A percentile compares a stretch with the other conserved stretches of the same genome.
phyloP scores from a whole-genome alignment of 768 basidiomycete genomes.

The Mycena galericulata region DNA sequence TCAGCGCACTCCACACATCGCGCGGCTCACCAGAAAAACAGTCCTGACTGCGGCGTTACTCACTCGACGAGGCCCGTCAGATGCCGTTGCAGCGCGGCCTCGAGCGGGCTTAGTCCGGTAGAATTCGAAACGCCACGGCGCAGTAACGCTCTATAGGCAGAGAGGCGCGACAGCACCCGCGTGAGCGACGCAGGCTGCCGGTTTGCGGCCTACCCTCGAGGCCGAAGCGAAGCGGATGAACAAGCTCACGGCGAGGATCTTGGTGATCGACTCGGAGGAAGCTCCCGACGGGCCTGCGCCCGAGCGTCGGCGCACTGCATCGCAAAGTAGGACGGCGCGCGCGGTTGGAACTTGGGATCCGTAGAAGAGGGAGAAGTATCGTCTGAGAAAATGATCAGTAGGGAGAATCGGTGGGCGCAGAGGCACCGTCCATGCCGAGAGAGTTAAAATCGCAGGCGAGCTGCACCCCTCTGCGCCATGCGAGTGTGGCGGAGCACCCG shows the following conservation, averaged over 20 bases:
- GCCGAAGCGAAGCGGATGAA: constrained; percentile 85
- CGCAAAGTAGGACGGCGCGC: constrained; percentile 83
- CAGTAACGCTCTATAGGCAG: constrained; percentile 76
- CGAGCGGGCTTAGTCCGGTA: constrained; percentile 84
- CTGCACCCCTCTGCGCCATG: constrained; percentile 75
- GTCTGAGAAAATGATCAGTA: constrained; percentile 55
- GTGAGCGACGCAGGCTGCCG: constrained; percentile 74
- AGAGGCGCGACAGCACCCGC: constrained; percentile 69
- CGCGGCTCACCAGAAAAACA: constrained; percentile 85
- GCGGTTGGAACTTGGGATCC: constrained; percentile 64
- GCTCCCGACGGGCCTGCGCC: constrained; percentile 68
- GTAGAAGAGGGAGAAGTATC: constrained; percentile 87
- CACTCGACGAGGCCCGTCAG: constrained; percentile 83
- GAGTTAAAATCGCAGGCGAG: constrained; percentile 81
- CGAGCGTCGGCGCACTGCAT: constrained; percentile 73
- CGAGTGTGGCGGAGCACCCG: constrained; percentile 74
- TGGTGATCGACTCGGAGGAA: constrained; percentile 91
- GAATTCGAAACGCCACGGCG: constrained; percentile 77
- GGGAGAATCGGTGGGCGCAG: neutral
- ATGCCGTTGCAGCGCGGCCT: constrained; percentile 78
- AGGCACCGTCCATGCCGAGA: constrained; percentile 84
- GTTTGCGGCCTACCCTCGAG: constrained; percentile 70
- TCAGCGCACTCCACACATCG: neutral
- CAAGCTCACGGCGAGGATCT: constrained; percentile 82
- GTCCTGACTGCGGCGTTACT: constrained; percentile 78